These are phyloP conservation scores for Cladophialophora exuberans DNA, from an alignment of 2,329 filamentous ascomycete genomes.

Conservation along the genomic window DNA sequence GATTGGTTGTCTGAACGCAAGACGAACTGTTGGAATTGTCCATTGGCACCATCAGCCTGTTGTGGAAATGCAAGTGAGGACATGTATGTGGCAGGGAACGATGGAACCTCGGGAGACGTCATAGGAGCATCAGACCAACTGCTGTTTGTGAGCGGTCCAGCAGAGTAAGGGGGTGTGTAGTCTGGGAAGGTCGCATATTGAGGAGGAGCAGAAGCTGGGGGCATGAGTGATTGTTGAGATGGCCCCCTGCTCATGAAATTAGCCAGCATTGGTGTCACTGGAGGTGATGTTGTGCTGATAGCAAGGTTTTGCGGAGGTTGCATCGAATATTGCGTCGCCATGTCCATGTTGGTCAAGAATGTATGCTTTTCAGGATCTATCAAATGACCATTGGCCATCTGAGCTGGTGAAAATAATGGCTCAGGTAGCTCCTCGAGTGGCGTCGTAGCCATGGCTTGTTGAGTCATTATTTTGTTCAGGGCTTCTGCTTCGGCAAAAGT, in stretches of 20 bases:
- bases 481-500: conserved; percentile 49
- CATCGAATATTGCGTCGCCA: conserved; percentile 19
- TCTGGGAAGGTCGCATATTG: conserved; percentile 49
- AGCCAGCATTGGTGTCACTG: conserved; percentile 45
- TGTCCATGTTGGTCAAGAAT: conserved; percentile 16
- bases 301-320: conserved; percentile 20
- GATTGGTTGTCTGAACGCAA: conserved; percentile 30
- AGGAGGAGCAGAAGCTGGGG: conserved; percentile 48
- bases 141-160: conserved; percentile 42
- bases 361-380: conserved; percentile 33
- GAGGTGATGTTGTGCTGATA: conserved; percentile 44
- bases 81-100: conserved; percentile 44
- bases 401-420: conserved; percentile 22
- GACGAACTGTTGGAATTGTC: conserved; percentile 37
- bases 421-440: conserved; percentile 20
- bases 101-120: conserved; percentile 44
- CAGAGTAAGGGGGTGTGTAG: conserved; percentile 42
- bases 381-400: conserved; percentile 13
- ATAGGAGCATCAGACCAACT: conserved; percentile 48
- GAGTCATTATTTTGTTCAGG: conserved; percentile 36
- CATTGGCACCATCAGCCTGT: conserved; percentile 37
- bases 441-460: conserved; percentile 23
- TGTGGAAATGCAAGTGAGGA: conserved; percentile 38
- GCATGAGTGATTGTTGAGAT: conserved; percentile 38
- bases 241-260: conserved; percentile 38